Evolutionary conservation across 2,329 filamentous ascomycete species (phyloP).

Genomic region (Xylariaceae sp.): DNA sequence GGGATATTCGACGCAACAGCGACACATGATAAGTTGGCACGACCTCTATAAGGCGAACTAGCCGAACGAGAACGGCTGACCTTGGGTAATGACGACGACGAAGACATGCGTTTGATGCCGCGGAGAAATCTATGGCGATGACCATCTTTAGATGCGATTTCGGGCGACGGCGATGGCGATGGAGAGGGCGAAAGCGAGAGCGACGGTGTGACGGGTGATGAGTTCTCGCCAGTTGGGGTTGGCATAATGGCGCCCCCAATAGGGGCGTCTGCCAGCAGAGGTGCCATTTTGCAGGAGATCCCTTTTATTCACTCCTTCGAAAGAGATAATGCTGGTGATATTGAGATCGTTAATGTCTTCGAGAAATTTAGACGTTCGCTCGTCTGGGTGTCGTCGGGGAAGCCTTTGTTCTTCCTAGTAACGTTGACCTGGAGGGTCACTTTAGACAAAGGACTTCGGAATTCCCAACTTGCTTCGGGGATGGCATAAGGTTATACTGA

Average conservation of each 20-base stretch:
- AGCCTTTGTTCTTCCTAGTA: background rate
- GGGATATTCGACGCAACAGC: constrained; percentile 44
- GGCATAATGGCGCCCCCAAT: constrained; percentile 17
- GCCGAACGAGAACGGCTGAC: constrained; percentile 60
- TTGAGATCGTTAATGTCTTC: too few species aligned
- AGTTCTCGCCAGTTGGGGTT: constrained; percentile 21
- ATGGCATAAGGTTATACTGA: background rate
- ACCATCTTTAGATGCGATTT: constrained; percentile 53
- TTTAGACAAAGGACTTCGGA: constrained; percentile 8
- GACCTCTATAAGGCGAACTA: constrained; percentile 59
- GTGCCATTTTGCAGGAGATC: constrained; percentile 10
- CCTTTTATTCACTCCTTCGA: background rate
- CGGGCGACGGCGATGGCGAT: constrained; percentile 17
- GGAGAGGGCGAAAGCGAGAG: background rate
- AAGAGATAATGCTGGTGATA: background rate
- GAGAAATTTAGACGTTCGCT: too few species aligned
- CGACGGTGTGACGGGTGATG: constrained; percentile 8
- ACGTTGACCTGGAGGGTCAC: background rate
- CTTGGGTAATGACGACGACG: constrained; percentile 65
- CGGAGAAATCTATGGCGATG: constrained; percentile 65
- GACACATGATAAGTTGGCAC: constrained; percentile 50
- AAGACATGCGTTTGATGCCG: constrained; percentile 74
- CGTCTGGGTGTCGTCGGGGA: too few species aligned
- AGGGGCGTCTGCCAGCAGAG: constrained; percentile 2
- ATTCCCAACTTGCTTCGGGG: background rate